Evolutionary conservation across 1,284 basidiomycete genomes (phyloP).

Genomic region (Tilletia horrida): DNA sequence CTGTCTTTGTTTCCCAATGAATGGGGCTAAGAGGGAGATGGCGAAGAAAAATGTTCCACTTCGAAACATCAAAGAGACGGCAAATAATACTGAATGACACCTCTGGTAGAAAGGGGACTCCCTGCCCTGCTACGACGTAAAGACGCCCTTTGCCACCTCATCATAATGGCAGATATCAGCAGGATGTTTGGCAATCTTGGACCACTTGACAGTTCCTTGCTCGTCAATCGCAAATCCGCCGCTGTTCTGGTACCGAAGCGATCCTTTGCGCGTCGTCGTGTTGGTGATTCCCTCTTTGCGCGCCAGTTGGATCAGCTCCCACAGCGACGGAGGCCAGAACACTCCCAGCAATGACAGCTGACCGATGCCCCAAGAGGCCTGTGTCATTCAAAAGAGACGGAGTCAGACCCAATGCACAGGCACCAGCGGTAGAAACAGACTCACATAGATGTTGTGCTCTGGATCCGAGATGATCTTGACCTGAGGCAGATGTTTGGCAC

Average conservation of each 20-base stretch:
- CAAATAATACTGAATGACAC: no score
- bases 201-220: constrained; percentile 25
- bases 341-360: constrained; percentile 17
- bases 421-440: background rate
- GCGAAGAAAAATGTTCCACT: background rate
- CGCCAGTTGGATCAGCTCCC: constrained; percentile 19
- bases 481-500: constrained; percentile 9
- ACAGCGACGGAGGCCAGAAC: constrained; percentile 20
- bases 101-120: no score
- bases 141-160: constrained; percentile 17
- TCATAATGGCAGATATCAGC: constrained; percentile 24
- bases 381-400: background rate
- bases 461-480: constrained; percentile 23
- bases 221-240: constrained; percentile 27
- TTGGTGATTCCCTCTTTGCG: constrained; percentile 24
- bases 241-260: constrained; percentile 27
- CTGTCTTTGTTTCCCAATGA: no score
- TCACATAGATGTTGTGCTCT: constrained; percentile 20
- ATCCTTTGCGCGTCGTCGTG: constrained; percentile 23
- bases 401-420: background rate
- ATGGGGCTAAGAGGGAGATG: background rate
- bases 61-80: background rate
- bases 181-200: constrained; percentile 26
- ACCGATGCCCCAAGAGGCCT: constrained; percentile 25
- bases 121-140: no score